Evolutionary conservation across 2,329 filamentous ascomycete species (phyloP).

Genomic region (Fusarium bulbicola): DNA sequence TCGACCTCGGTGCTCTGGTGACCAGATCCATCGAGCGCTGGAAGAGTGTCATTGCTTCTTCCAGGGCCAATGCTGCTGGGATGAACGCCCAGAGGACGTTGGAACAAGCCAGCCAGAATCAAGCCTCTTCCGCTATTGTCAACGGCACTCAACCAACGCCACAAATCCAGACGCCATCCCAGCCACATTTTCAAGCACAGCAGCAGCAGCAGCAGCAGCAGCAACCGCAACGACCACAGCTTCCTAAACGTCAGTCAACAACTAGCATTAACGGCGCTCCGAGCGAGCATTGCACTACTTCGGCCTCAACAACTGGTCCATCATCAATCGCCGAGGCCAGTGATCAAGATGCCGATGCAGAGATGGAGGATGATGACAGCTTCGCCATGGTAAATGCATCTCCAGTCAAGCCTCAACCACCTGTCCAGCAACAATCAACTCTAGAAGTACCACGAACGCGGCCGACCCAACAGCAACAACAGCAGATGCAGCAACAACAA

Average conservation of each 20-base stretch:
- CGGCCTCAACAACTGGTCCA: slow-evolving; percentile 48
- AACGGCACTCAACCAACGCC: slow-evolving; percentile 32
- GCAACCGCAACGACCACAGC: slow-evolving; percentile 27
- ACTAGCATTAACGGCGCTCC: slow-evolving; percentile 48
- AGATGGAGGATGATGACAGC: slow-evolving; percentile 68
- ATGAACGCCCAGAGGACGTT: slow-evolving; percentile 62
- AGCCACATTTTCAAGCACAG: slow-evolving; percentile 31
- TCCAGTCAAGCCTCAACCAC: slow-evolving; percentile 49
- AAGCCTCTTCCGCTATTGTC: slow-evolving; percentile 32
- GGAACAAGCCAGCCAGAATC: slow-evolving; percentile 46
- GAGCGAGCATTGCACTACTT: slow-evolving; percentile 48
- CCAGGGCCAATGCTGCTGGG: slow-evolving; percentile 54
- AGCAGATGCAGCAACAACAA: slow-evolving; percentile 39
- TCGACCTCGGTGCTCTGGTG: slow-evolving; percentile 62
- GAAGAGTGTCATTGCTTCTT: slow-evolving; percentile 67
- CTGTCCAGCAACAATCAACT: slow-evolving; percentile 52
- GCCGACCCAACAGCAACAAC: slow-evolving; percentile 47
- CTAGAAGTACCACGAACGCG: slow-evolving; percentile 56
- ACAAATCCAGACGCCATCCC: slow-evolving; percentile 34
- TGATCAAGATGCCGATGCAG: slow-evolving; percentile 54
- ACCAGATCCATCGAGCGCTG: slow-evolving; percentile 67
- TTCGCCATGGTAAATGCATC: slow-evolving; percentile 61
- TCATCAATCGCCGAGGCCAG: slow-evolving; percentile 58
- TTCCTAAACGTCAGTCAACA: slow-evolving; percentile 45
- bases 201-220: slow-evolving; percentile 35